phyloP scores from a whole-genome alignment of 2,329 filamentous ascomycete species.

The Myriosclerotinia duriaeana region DNA sequence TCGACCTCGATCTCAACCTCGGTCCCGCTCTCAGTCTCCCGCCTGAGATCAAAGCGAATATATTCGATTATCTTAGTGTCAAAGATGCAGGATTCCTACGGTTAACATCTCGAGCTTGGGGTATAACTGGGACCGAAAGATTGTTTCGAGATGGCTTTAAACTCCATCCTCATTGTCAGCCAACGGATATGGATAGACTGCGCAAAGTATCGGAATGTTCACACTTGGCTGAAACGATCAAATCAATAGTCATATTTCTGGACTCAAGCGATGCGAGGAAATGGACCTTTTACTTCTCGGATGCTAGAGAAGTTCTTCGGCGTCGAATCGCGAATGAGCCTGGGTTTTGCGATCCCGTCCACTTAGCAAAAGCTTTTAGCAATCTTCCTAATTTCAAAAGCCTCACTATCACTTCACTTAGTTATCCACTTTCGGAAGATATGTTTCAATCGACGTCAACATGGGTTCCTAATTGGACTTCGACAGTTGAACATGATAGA shows the following conservation, averaged over 20 bases:
- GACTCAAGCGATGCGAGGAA: conserved; percentile 21
- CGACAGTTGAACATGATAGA: conserved; percentile 16
- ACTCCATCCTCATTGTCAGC: conserved; percentile 21
- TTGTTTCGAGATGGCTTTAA: conserved; percentile 23
- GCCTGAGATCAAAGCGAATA: conserved; percentile 8
- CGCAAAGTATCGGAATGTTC: neutral
- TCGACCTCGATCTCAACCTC: no score
- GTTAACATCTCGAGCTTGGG: conserved; percentile 18
- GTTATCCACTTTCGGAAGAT: conserved; percentile 13
- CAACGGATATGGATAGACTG: conserved; percentile 17
- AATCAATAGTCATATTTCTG: conserved; percentile 17
- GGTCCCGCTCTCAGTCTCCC: neutral
- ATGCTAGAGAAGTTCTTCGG: conserved; percentile 20
- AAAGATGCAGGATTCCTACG: conserved; percentile 14
- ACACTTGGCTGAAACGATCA: conserved; percentile 21
- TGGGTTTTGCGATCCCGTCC: conserved; percentile 12
- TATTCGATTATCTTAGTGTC: conserved; percentile 12
- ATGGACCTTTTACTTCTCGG: conserved; percentile 23
- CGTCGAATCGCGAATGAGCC: conserved; percentile 13
- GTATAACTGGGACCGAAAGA: conserved; percentile 9
- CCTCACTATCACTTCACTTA: conserved; percentile 12
- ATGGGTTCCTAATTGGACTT: conserved; percentile 21
- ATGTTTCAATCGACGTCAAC: conserved; percentile 14
- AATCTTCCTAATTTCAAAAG: conserved; percentile 9
- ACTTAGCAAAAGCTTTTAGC: conserved; percentile 7